Base-by-base conservation (phyloP, 257 asterid genomes). In the Penstemon newberryi region DNA sequence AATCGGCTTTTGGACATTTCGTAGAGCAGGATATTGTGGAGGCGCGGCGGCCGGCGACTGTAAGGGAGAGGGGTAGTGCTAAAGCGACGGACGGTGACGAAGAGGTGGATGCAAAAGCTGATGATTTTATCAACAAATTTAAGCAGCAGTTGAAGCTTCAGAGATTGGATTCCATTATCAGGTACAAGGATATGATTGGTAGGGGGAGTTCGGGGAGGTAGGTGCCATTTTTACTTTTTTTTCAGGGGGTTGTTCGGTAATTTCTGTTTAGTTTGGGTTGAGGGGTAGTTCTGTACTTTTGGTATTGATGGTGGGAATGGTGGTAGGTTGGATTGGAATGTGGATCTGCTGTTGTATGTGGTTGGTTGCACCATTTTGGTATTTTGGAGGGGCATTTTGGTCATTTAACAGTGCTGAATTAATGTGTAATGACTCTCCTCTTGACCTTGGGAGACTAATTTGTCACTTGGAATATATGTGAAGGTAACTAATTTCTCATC, bases 81-180 rank as follows among this genome's bases (percentile, higher is more conserved):
- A 79, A 73, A 57, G 64, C 10, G n/a, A 8, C 81, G 7, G 87
- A 66, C 59, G 84, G 47, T 18, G 96, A 86, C 10, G 86, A 78
- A 8, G 92, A 73, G 38, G 96, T 91, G 0, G 96, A 91, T 69
- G 90, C 95, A 0, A 91, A 80, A 43, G 96, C 96, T 1, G 95
- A 86, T 58, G 96, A 83, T 52, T 91, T 91, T 80, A 91, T 91
- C 70, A 91, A 86, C 80, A 83, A 59, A 71, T 91, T 91, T 42
- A 89, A 89, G 88, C 85, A 88, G 75, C 93, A 91, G 89, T 63
- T 91, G 73, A 86, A 85, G 84, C 74, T 91, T 57, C 97, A 88
- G 95, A 84, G 95, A 81, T 0, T 83, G 79, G 95, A 86, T 13
- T 91, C 96, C n/a, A 82, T 88, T 70, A 63, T 86, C 60, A 79